phyloP scores from a whole-genome alignment of 148 eudicot species.

The Oxyria digyna region DNA sequence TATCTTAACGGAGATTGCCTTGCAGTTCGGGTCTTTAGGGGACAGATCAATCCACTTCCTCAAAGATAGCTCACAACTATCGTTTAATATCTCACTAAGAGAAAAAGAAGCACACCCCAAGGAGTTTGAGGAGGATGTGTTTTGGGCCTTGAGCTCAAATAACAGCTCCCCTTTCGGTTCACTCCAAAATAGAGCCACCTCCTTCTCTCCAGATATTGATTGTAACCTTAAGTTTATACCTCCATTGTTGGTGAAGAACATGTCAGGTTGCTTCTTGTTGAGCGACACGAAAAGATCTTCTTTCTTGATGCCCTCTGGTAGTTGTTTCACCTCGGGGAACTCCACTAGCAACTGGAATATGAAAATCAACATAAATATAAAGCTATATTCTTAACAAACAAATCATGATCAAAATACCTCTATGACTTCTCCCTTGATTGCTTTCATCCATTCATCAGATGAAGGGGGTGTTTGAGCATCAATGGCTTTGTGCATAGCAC shows the following conservation, averaged over 20 bases:
- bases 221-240: constrained; percentile 31
- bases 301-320: constrained; percentile 30
- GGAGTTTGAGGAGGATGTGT: constrained; percentile 18
- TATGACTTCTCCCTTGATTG: background rate
- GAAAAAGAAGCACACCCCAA: constrained; percentile 57
- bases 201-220: constrained; percentile 51
- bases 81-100: constrained; percentile 34
- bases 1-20: constrained; percentile 51
- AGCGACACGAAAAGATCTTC: constrained; percentile 49
- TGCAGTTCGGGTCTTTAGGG: constrained; percentile 16
- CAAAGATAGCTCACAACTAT: constrained; percentile 37
- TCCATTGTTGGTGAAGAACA: constrained; percentile 44
- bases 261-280: constrained; percentile 71
- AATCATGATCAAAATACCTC: too few species aligned
- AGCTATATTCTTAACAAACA: too few species aligned
- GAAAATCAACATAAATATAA: too few species aligned
- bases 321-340: constrained; percentile 52
- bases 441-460: background rate
- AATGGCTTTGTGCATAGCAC: constrained; percentile 93
- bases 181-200: constrained; percentile 71
- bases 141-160: constrained; percentile 37
- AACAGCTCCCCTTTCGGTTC: constrained; percentile 58
- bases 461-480: constrained; percentile 10
- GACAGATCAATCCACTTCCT: constrained; percentile 68
- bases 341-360: constrained; percentile 58